phyloP scores from a whole-genome alignment of 2,329 filamentous ascomycete genomes.

The Cucurbitaria berberidis region DNA sequence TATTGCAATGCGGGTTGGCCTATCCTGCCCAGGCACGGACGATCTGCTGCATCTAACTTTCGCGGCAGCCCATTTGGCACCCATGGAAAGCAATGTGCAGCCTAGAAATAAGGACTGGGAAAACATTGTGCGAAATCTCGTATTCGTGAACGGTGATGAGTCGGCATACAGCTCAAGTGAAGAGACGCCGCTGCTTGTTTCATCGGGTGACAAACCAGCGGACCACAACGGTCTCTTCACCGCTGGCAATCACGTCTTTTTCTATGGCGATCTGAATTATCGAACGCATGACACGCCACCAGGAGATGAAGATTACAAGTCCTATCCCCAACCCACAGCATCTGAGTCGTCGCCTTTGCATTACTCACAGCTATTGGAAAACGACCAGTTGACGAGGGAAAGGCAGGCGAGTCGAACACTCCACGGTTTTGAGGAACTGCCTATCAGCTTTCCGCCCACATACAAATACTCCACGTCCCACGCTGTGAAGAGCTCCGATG shows the following conservation, averaged over 20 bases:
- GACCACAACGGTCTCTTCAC: slow-evolving; percentile 73
- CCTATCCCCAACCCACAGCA: slow-evolving; percentile 68
- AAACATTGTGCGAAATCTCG: slow-evolving; percentile 77
- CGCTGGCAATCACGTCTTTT: slow-evolving; percentile 77
- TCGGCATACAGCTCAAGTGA: slow-evolving; percentile 40
- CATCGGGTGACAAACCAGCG: slow-evolving; percentile 22
- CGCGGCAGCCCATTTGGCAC: slow-evolving; percentile 84
- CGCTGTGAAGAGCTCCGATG: slow-evolving; percentile 26
- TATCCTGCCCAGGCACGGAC: slow-evolving; percentile 53
- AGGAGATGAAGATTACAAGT: slow-evolving; percentile 59
- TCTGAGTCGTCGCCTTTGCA: slow-evolving; percentile 59
- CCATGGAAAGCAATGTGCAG: slow-evolving; percentile 79
- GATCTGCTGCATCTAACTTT: slow-evolving; percentile 74
- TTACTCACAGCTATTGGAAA: slow-evolving; percentile 69
- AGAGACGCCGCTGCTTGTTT: slow-evolving; percentile 40
- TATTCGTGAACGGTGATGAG: slow-evolving; percentile 64
- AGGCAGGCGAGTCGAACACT: slow-evolving; percentile 71
- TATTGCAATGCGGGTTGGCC: slow-evolving; percentile 75
- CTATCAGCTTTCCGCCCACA: slow-evolving; percentile 83
- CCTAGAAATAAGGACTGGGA: slow-evolving; percentile 88
- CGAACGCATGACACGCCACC: slow-evolving; percentile 76
- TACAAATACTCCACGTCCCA: slow-evolving; percentile 76
- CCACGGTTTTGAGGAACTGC: slow-evolving; percentile 77
- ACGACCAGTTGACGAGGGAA: slow-evolving; percentile 82
- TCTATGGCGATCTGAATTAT: slow-evolving; percentile 95